Conservation (phyloP, 2,329 filamentous ascomycete species). For the Ascochyta koolunga region DNA sequence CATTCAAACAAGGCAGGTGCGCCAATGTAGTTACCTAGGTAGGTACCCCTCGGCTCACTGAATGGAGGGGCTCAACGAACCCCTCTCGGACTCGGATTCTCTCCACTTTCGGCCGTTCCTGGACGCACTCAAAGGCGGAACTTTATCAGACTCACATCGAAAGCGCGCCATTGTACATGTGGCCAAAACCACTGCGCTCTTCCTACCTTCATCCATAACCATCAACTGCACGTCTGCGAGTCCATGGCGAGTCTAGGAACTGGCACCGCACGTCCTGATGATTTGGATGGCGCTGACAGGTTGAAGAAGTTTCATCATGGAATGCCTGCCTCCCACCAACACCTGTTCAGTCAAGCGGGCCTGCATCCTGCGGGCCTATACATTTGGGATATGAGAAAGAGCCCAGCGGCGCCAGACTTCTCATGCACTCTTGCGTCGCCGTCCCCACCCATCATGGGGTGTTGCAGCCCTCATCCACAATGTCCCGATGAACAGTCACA, state of each 20-base stretch:
- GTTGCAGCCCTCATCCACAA: slow-evolving; percentile 18
- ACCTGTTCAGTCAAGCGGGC: slow-evolving; percentile 32
- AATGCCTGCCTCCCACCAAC: slow-evolving; percentile 15
- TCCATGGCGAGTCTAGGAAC: not conserved
- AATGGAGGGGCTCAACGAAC: slow-evolving; percentile 22
- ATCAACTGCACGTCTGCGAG: slow-evolving; percentile 2
- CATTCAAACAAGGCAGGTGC: slow-evolving; percentile 37
- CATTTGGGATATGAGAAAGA: slow-evolving; percentile 27
- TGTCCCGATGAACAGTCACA: slow-evolving; percentile 7
- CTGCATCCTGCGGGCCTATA: slow-evolving; percentile 35
- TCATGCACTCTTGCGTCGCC: slow-evolving; percentile 31
- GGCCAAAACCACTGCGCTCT: slow-evolving; percentile 19
- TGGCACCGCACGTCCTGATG: slow-evolving; percentile 11
- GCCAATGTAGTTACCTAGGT: slow-evolving; percentile 23
- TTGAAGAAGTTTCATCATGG: slow-evolving; percentile 17
- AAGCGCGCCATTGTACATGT: slow-evolving; percentile 6
- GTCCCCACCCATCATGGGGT: slow-evolving; percentile 29
- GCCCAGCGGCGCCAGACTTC: slow-evolving; percentile 31
- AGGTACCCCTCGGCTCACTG: slow-evolving; percentile 26
- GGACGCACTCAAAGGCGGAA: slow-evolving; percentile 23
- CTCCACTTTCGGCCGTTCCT: slow-evolving; percentile 32
- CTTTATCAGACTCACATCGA: slow-evolving; percentile 20
- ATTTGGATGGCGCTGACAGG: slow-evolving; percentile 34
- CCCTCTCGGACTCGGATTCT: slow-evolving; percentile 25
- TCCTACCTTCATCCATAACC: slow-evolving; percentile 12